phyloP scores from a whole-genome alignment of 352 stramenopile genomes.

The Phytophthora pisi region DNA sequence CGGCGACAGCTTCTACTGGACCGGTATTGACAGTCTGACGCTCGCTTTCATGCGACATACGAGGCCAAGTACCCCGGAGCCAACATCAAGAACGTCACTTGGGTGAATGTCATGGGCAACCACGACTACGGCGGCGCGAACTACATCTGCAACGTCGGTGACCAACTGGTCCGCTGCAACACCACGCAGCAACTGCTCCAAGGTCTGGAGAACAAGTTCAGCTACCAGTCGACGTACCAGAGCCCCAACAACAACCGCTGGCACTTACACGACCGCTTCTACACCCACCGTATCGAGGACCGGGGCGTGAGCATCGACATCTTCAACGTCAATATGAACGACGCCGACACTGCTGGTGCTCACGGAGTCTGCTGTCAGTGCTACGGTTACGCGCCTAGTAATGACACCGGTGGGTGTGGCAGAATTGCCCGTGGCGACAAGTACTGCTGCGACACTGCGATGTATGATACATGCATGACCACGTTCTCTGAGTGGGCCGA shows the following conservation, averaged over 20 bases:
- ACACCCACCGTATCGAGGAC: slow-evolving; percentile 20
- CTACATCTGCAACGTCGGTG: slow-evolving; percentile 18
- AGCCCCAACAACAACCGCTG: background rate
- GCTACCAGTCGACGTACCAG: background rate
- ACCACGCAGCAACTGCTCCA: background rate
- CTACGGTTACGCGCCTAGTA: slow-evolving; percentile 15
- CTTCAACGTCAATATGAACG: slow-evolving; percentile 68
- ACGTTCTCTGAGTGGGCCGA: slow-evolving; percentile 15
- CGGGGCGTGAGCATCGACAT: slow-evolving; percentile 52
- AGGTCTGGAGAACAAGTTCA: background rate
- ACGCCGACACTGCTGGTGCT: slow-evolving; percentile 50
- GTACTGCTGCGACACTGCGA: slow-evolving; percentile 12
- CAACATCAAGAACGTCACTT: slow-evolving; percentile 19
- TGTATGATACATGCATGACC: slow-evolving; percentile 16
- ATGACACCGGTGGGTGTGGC: background rate
- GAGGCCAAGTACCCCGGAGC: slow-evolving; percentile 6
- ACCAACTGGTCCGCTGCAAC: background rate
- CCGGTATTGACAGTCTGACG: slow-evolving; percentile 22
- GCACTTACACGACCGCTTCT: background rate
- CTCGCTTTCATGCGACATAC: slow-evolving; percentile 11
- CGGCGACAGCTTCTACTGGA: slow-evolving; percentile 26
- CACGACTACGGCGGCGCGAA: slow-evolving; percentile 19
- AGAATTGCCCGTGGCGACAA: slow-evolving; percentile 10
- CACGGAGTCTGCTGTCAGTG: slow-evolving; percentile 48
- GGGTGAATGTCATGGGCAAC: background rate